A percentile compares a stretch with the other conserved stretches of the same genome.
Conservation (phyloP, 805 yeast species). For the Barnettozyma botsteinii region DNA sequence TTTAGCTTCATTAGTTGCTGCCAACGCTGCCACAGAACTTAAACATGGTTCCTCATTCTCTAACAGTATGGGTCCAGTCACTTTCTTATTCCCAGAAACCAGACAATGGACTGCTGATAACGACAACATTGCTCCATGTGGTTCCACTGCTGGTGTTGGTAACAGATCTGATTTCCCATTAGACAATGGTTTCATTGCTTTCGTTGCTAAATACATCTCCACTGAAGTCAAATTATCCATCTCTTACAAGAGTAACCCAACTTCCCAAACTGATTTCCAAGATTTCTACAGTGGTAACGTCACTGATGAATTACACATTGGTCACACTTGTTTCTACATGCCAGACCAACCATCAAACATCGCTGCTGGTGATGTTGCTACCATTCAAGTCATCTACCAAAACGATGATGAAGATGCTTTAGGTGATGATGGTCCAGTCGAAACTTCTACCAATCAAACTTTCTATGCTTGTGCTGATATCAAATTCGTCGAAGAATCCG, state of each 20-base stretch:
- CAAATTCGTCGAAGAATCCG: conserved; percentile 37
- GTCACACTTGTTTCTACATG: conserved; percentile 41
- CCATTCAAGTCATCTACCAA: conserved; percentile 38
- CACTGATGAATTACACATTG: conserved; percentile 35
- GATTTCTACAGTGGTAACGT: conserved; percentile 35
- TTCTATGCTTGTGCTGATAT: conserved; percentile 43
- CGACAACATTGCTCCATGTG: conserved; percentile 43
- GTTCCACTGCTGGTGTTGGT: conserved; percentile 30
- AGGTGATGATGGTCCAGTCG: conserved; percentile 30
- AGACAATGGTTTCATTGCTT: conserved; percentile 41
- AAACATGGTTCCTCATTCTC: conserved; percentile 25
- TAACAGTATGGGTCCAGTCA: conserved; percentile 26
- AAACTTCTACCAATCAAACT: conserved; percentile 33
- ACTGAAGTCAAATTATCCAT: conserved; percentile 37
- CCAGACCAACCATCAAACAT: conserved; percentile 37
- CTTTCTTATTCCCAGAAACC: conserved; percentile 34
- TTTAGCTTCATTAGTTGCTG: conserved; percentile 17
- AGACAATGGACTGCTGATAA: conserved; percentile 42
- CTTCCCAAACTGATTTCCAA: conserved; percentile 34
- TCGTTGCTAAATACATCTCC: conserved; percentile 37
- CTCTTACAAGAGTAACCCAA: conserved; percentile 36
- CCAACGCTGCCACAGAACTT: conserved; percentile 16
- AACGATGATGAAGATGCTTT: conserved; percentile 27
- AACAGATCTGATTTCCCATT: conserved; percentile 42
- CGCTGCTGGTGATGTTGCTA: conserved; percentile 36